Evolutionary conservation across 2,329 filamentous ascomycete genomes (phyloP).

Genomic region (Aspergillus tubingensis): DNA sequence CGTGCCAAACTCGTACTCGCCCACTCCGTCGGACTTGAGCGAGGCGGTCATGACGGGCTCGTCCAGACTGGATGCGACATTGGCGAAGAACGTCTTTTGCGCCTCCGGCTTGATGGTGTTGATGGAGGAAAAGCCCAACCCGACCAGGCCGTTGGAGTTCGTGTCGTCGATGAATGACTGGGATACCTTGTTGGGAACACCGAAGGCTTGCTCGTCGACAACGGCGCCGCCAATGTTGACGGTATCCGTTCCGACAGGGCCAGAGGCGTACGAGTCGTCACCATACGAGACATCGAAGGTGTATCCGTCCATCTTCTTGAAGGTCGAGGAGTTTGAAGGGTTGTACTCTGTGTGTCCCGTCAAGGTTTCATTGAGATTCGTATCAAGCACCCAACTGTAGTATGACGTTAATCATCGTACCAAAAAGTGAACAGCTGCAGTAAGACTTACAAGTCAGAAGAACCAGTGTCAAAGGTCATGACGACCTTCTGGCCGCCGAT

Average conservation of each 20-base stretch:
- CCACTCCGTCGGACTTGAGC: constrained; percentile 60
- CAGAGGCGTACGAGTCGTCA: constrained; percentile 64
- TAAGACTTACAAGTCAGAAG: constrained; percentile 63
- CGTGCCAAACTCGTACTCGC: constrained; percentile 72
- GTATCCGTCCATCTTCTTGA: constrained; percentile 50
- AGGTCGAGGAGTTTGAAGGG: constrained; percentile 54
- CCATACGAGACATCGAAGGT: constrained; percentile 69
- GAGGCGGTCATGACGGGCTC: constrained; percentile 71
- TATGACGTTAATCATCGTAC: neutral
- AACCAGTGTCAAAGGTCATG: constrained; percentile 75
- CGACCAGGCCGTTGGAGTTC: constrained; percentile 68
- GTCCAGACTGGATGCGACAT: constrained; percentile 61
- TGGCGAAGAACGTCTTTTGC: constrained; percentile 75
- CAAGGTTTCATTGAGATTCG: constrained; percentile 51
- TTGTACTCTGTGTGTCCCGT: constrained; percentile 59
- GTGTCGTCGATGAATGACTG: constrained; percentile 60
- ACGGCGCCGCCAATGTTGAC: constrained; percentile 68
- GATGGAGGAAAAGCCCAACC: constrained; percentile 65
- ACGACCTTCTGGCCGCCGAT: constrained; percentile 69
- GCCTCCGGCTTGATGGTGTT: constrained; percentile 64
- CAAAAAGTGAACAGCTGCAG: neutral
- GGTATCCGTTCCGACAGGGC: constrained; percentile 65
- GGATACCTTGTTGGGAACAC: constrained; percentile 63
- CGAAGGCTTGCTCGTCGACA: constrained; percentile 65
- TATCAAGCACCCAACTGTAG: constrained; percentile 69